Conservation (phyloP, 2,329 filamentous ascomycete species). For the Ophiostoma quercus region DNA sequence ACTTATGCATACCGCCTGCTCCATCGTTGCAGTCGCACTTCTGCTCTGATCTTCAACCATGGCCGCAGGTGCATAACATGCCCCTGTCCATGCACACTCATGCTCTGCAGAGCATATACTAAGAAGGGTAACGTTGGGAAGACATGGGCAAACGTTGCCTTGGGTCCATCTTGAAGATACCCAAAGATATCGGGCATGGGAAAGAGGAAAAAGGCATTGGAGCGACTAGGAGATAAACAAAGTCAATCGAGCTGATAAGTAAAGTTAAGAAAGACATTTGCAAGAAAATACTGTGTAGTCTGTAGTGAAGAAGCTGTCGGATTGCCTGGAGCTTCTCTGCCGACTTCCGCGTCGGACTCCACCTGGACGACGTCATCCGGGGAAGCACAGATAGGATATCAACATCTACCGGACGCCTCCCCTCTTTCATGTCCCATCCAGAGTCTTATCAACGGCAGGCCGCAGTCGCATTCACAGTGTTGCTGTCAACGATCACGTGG, state of each 20-base stretch:
- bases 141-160: conserved; percentile 5
- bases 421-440: neutral
- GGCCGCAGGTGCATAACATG: neutral
- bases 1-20: neutral
- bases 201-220: conserved; percentile 8
- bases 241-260: neutral
- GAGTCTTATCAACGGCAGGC: neutral
- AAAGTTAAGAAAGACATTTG: neutral
- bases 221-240: neutral
- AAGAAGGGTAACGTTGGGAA: neutral
- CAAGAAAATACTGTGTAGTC: neutral
- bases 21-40: neutral
- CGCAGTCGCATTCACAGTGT: neutral
- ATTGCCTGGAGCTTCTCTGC: neutral
- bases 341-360: conserved; percentile 5
- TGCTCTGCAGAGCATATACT: neutral
- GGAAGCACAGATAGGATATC: conserved; percentile 11
- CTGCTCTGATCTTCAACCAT: neutral
- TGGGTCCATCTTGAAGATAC: neutral
- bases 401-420: neutral
- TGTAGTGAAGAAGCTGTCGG: neutral
- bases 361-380: conserved; percentile 1
- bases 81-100: neutral
- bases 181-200: neutral
- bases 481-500: neutral